Conservation (phyloP, 495 filamentous ascomycete genomes). For the Aspergillus bertholletiae region DNA sequence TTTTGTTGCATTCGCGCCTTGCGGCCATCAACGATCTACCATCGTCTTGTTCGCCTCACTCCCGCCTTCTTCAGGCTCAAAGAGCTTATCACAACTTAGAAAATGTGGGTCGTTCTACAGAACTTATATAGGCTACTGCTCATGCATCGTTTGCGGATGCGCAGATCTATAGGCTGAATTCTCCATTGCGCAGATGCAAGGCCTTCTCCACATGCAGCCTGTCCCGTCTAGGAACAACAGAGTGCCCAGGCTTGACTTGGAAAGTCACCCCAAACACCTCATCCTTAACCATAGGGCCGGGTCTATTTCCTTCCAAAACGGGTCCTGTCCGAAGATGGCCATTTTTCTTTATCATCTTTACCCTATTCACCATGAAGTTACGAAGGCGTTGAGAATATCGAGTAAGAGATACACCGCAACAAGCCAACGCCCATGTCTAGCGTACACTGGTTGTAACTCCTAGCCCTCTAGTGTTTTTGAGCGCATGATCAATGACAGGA, state of each 20-base stretch:
- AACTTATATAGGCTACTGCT: not conserved
- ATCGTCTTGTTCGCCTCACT: slow-evolving; percentile 4
- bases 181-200: not conserved
- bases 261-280: not conserved
- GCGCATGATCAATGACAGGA: not conserved
- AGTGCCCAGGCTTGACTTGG: not conserved
- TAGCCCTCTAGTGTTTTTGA: not conserved
- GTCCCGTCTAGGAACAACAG: not conserved
- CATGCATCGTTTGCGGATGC: not conserved
- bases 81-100: not conserved
- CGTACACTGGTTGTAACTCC: not conserved
- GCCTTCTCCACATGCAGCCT: not conserved
- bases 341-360: not conserved
- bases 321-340: not conserved
- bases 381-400: not conserved
- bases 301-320: not conserved
- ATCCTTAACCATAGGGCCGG: not conserved
- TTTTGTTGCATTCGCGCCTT: not conserved
- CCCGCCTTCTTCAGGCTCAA: slow-evolving; percentile 11
- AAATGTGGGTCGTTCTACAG: slow-evolving; percentile 2
- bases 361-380: not conserved
- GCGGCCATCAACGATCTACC: not conserved
- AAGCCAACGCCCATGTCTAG: not conserved
- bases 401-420: not conserved
- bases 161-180: not conserved